Conservation (phyloP, 2,329 filamentous ascomycete genomes). For the Aspergillaceae sp. region DNA sequence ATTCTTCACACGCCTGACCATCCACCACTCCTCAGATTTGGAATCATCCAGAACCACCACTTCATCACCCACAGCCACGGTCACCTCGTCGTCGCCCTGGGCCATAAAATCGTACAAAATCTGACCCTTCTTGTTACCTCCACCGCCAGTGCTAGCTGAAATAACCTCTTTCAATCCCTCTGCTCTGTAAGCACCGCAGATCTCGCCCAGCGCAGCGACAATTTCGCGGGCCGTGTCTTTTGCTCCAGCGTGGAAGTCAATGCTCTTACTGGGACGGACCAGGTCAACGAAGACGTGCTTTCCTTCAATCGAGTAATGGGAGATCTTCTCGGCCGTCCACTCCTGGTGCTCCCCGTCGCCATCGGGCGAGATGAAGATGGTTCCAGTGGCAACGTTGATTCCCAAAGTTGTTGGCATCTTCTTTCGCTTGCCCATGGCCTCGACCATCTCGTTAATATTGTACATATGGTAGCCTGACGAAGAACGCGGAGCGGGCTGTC, state of each 20-base stretch:
- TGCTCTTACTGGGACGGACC: constrained; percentile 81
- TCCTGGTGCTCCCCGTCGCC: constrained; percentile 78
- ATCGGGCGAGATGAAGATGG: constrained; percentile 83
- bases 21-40: constrained; percentile 98
- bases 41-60: constrained; percentile 81
- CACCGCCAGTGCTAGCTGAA: constrained; percentile 62
- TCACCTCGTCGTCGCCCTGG: constrained; percentile 93
- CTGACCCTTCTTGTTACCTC: constrained; percentile 67
- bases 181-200: constrained; percentile 77
- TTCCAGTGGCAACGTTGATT: constrained; percentile 80
- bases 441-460: constrained; percentile 95
- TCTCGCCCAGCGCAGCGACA: constrained; percentile 74
- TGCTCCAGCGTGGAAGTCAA: constrained; percentile 93
- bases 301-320: constrained; percentile 95
- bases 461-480: constrained; percentile 87
- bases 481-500: constrained; percentile 45
- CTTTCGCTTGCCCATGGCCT: constrained; percentile 92
- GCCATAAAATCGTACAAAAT: constrained; percentile 95
- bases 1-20: constrained; percentile 80
- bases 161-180: constrained; percentile 76
- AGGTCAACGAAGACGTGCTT: constrained; percentile 97
- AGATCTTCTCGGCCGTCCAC: constrained; percentile 90
- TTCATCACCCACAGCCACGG: constrained; percentile 80
- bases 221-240: constrained; percentile 97
- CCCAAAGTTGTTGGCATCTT: constrained; percentile 97